Conservation (phyloP, 768 basidiomycete species). For the Tricholoma hemisulphureum region DNA sequence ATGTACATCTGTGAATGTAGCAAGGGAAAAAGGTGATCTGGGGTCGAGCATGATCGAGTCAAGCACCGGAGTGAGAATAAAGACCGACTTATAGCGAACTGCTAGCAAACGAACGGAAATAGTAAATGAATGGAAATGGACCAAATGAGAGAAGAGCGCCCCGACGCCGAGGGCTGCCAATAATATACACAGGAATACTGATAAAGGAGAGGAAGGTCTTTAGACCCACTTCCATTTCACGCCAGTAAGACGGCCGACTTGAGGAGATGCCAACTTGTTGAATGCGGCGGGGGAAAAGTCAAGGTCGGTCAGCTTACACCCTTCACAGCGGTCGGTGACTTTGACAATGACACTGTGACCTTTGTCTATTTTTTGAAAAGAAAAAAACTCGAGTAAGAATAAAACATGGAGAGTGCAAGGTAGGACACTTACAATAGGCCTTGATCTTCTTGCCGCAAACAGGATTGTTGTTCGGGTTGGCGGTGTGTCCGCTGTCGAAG, state of each 20-base stretch:
- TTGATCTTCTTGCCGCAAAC: conserved; percentile 54
- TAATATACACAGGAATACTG: conserved; percentile 8
- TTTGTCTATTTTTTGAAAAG: conserved; percentile 44
- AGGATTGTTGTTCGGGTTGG: conserved; percentile 75
- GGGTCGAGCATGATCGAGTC: too few relatives aligned
- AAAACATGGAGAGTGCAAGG: conserved; percentile 2
- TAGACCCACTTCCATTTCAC: conserved; percentile 52
- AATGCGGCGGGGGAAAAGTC: conserved; percentile 68
- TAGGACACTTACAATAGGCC: conserved; percentile 44
- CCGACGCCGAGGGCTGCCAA: too few relatives aligned
- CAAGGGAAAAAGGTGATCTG: too few relatives aligned
- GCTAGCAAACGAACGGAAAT: too few relatives aligned
- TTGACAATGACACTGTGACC: conserved; percentile 49
- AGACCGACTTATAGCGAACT: too few relatives aligned
- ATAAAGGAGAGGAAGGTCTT: conserved; percentile 5
- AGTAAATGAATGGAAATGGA: too few relatives aligned
- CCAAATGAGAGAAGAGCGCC: too few relatives aligned
- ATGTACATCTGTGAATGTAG: too few relatives aligned
- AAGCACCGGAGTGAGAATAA: too few relatives aligned
- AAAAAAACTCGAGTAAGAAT: conserved; percentile 7
- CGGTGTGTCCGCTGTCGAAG: conserved; percentile 47
- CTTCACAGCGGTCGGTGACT: conserved; percentile 63
- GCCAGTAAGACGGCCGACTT: conserved; percentile 49
- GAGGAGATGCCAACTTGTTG: conserved; percentile 37
- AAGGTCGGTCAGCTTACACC: conserved; percentile 50